Evolutionary conservation across 2,329 filamentous ascomycete genomes (phyloP).

Genomic region (Tolypocladium endophyticum): DNA sequence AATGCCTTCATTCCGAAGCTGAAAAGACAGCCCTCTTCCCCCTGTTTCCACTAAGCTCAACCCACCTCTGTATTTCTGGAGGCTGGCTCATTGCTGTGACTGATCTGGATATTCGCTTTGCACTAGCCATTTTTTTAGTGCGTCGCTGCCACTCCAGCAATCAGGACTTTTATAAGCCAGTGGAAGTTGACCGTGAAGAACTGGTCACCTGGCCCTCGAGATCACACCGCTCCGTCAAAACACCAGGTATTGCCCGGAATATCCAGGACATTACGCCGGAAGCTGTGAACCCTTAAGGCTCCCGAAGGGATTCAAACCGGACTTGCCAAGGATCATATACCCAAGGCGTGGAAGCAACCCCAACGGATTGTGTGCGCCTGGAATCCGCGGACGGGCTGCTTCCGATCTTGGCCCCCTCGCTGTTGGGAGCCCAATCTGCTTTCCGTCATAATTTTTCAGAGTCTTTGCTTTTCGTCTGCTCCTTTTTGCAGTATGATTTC

Average conservation of each 20-base stretch:
- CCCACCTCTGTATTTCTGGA: background rate
- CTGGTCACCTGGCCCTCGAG: background rate
- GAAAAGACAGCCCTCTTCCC: background rate
- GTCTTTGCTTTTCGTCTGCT: background rate
- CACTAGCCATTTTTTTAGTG: background rate
- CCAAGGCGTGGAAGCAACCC: slow-evolving; percentile 1
- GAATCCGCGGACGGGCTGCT: slow-evolving; percentile 4
- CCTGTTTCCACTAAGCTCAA: background rate
- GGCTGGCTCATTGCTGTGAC: background rate
- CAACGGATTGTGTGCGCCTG: slow-evolving; percentile 4
- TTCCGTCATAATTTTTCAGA: background rate
- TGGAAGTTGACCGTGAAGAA: background rate
- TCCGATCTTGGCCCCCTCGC: background rate
- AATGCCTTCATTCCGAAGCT: slow-evolving; percentile 1
- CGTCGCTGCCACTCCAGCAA: background rate
- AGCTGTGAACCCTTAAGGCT: background rate
- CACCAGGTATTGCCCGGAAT: background rate
- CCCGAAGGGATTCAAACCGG: background rate
- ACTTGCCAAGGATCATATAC: slow-evolving; percentile 5
- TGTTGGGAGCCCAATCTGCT: background rate
- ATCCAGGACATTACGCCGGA: background rate
- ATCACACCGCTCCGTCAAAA: background rate
- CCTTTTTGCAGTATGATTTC: slow-evolving; percentile 20
- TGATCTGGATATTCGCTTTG: background rate
- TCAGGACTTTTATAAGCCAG: background rate